Base-by-base conservation (phyloP, 352 stramenopile species). In the Pythium periplocum region DNA sequence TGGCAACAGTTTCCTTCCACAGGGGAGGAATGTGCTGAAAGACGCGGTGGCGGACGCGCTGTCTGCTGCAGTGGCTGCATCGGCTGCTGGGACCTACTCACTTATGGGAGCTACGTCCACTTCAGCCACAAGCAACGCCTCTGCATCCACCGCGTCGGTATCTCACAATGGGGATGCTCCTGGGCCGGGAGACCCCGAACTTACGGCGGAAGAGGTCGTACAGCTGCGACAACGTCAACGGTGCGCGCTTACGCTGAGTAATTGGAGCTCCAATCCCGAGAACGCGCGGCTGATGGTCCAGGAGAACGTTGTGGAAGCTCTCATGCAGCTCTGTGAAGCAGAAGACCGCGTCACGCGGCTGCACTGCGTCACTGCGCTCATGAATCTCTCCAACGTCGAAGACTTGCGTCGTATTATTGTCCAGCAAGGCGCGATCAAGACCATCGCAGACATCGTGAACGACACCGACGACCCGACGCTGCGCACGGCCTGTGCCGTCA, bases 281-380 rank as follows among this genome's bases (percentile, higher is more conserved):
- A 97, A 97, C 53, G 88, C 84, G 11, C 53, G 75, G 41, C 66
- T 92, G 6, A 93, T 97, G 74, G 86, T 93, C 3, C 59, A 94
- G 45, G 88, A 97, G 59, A 87, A 91, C 41, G 88, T 91, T 1
- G 85, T 96, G 4, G 70, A 95, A 33, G 85, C 87, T 7, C 61
- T 95, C 3, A 86, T 96, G 33, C 59, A 75, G 31, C 61, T 97
- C 0, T 89, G 74, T 12, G 71, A 79, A 45, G 71, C 81, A n/a
- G 78, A 80, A 12, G 72, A 96, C 61, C 64, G 58, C 1, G 59
- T 70, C 11, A 90, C 82, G 34, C 70, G 65, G 5, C 60, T 90
- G 12, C 53, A 90, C 48, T 96, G 88, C 48, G 85, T 90, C 35
- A 94, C 84, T 26, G 72, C 86, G 3, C 71, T 97, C 11, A 93